Conservation (phyloP, 2,329 filamentous ascomycete species). For the Amylocarpus encephaloides region DNA sequence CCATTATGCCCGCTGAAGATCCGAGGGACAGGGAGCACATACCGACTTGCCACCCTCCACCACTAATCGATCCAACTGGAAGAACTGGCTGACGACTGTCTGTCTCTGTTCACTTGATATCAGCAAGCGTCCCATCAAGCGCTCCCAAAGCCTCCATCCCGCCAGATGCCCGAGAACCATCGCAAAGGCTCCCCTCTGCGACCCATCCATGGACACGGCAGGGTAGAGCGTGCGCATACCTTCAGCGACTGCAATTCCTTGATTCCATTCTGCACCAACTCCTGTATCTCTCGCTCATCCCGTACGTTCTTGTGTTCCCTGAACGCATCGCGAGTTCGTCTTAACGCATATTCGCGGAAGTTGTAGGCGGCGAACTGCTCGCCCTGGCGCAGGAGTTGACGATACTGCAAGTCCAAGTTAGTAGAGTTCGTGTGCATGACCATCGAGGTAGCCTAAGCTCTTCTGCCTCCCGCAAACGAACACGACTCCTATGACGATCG, state of each 20-base stretch:
- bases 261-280: constrained; percentile 80
- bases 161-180: neutral
- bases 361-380: constrained; percentile 90
- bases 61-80: constrained; percentile 83
- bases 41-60: constrained; percentile 82
- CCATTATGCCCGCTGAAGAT: no score
- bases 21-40: no score
- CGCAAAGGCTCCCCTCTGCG: neutral
- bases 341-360: constrained; percentile 92
- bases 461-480: neutral
- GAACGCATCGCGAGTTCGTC: constrained; percentile 86
- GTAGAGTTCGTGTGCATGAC: neutral
- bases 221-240: constrained; percentile 47
- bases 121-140: constrained; percentile 10
- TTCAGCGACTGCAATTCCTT: constrained; percentile 85
- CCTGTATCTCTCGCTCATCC: constrained; percentile 74
- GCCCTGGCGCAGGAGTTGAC: constrained; percentile 80
- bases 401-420: constrained; percentile 56
- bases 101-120: constrained; percentile 61
- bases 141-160: neutral
- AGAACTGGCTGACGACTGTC: constrained; percentile 92
- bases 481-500: neutral
- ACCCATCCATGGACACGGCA: neutral
- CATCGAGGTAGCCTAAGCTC: neutral
- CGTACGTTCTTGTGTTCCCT: constrained; percentile 67